Percentiles rank a stretch among this genome's conserved stretches.
These are phyloP conservation scores for Myochromella boudieri DNA, from an alignment of 768 basidiomycete species.

Conservation along the genomic window DNA sequence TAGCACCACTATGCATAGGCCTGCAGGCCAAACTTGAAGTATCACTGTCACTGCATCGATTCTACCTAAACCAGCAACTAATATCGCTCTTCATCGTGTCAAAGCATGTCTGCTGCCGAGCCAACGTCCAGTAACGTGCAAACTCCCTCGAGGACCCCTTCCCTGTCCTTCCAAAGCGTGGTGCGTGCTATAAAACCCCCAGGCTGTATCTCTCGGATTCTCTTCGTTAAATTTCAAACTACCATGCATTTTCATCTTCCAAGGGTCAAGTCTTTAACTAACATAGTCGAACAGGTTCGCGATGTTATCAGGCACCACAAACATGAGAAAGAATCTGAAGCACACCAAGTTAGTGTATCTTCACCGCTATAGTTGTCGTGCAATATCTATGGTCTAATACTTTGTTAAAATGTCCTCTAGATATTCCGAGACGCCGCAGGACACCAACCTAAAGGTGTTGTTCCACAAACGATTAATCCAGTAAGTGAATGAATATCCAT, in stretches of 20 bases:
- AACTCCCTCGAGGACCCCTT: conserved; percentile 17
- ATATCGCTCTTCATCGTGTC: neutral
- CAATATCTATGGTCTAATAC: neutral
- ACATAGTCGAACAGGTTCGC: conserved; percentile 59
- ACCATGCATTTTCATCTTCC: conserved; percentile 50
- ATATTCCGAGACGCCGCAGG: conserved; percentile 75
- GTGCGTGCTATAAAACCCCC: conserved; percentile 15
- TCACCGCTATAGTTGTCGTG: neutral
- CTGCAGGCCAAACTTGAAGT: too few relatives aligned
- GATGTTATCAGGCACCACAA: conserved; percentile 67
- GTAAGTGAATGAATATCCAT: conserved; percentile 33
- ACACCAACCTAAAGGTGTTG: conserved; percentile 61
- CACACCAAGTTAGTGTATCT: conserved; percentile 73
- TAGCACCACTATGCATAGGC: conserved; percentile 2
- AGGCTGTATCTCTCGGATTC: neutral
- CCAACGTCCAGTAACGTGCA: conserved; percentile 7
- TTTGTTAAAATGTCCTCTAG: conserved; percentile 32
- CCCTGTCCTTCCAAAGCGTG: conserved; percentile 18
- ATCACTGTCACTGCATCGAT: neutral
- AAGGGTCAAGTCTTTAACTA: conserved; percentile 40
- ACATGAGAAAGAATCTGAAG: conserved; percentile 84
- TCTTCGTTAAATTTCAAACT: neutral
- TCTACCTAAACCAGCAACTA: neutral
- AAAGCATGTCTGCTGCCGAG: conserved; percentile 13
- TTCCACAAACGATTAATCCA: conserved; percentile 73